Evolutionary conservation across 129 eudicot species (phyloP).

Genomic region (Lactuca saligna): DNA sequence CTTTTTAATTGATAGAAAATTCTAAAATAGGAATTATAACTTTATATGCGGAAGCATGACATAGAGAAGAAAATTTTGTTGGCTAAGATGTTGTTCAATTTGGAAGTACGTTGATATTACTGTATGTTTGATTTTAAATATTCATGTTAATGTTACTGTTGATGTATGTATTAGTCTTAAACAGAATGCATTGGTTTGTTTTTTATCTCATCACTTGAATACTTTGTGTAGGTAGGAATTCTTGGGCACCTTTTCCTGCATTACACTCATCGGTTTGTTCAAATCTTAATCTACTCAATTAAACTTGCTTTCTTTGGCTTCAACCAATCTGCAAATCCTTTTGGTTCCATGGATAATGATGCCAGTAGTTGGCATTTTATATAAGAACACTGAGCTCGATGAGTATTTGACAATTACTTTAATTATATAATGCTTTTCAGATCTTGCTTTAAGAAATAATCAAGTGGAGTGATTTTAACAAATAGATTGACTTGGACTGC

Average conservation of each 20-base stretch:
- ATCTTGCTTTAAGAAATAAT: too few species aligned
- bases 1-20: too few species aligned
- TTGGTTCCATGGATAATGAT: constrained; percentile 42
- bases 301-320: constrained; percentile 22
- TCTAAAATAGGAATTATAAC: too few species aligned
- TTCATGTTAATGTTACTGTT: background rate
- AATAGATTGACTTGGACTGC: background rate
- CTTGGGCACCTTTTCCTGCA: constrained; percentile 62
- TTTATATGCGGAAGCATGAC: too few species aligned
- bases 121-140: constrained; percentile 45
- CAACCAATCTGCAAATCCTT: constrained; percentile 25
- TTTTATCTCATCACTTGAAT: constrained; percentile 12
- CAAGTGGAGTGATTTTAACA: background rate
- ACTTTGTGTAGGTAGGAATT: constrained; percentile 50
- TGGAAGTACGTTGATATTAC: constrained; percentile 15
- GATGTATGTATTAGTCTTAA: background rate
- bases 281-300: background rate
- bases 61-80: too few species aligned
- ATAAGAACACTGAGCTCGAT: too few species aligned
- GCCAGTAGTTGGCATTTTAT: background rate
- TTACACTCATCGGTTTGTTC: constrained; percentile 50
- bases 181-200: background rate
- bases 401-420: too few species aligned
- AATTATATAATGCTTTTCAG: too few species aligned
- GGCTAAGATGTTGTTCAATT: too few species aligned